Evolutionary conservation across 805 yeast species (phyloP), one percentile per base, ranked within the genome.

Genomic region (Candida ipomoeae): DNA sequence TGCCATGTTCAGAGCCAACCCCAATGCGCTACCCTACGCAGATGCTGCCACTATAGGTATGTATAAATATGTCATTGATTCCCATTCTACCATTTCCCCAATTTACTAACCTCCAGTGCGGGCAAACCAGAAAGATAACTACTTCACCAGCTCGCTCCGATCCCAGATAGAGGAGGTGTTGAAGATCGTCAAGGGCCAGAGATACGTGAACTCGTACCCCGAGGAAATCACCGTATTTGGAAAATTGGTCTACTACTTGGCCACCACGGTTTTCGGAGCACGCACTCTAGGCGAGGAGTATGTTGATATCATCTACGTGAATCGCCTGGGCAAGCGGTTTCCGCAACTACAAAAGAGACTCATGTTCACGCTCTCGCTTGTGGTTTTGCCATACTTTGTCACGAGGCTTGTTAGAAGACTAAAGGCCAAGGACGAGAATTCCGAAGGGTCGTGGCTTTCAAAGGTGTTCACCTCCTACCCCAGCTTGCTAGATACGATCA

Each of bases 211-310:
- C 60, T 68, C 78, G 3, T 78, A 84, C 57, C 79, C 86, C 2
- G 77, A 80, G 40, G 88, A 84, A 57, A 72, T 90, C 13, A 69
- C 83, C 0, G 75, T 81, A 0, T 62, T 73, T 2, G 80, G 86
- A 8, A 83, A 83, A 47, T 64, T 84, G 1, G 40, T 84, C 0
- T 92, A 92, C 62, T 71, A 89, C n/a, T 65, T 77, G 2, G 68
- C 88, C 20, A 92, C 97, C 0, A 91, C 97, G 0, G 68, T 86
- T 13, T 51, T 80, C 5, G 92, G 92, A 0, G 80, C 87, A 1
- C 75, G 92, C 48, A 92, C 98, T 0, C 69, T 94, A 26, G 99
- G 99, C 1, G 98, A 92, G 63, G 97, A 92, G 67, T 92, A 92
- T 66, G 90, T 90, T 13, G 96, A 92, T 65, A 68, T 89, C 48